These are phyloP conservation scores for Ceratobasidium sp. DNA, from an alignment of 1,284 basidiomycete species.

Conservation along the genomic window DNA sequence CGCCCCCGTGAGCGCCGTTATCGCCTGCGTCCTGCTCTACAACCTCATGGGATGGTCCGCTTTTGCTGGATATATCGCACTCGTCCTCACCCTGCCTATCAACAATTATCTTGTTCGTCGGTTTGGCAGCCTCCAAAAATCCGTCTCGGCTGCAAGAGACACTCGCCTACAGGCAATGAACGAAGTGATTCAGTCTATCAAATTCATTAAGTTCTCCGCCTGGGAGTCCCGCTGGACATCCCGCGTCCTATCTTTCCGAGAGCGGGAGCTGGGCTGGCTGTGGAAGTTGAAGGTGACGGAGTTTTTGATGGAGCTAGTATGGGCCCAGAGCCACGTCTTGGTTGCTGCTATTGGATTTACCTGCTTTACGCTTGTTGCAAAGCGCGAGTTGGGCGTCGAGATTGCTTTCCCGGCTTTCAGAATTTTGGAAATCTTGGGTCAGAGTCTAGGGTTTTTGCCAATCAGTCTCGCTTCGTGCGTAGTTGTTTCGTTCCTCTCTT, in stretches of 20 bases:
- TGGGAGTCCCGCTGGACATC: constrained; percentile 45
- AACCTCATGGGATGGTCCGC: constrained; percentile 46
- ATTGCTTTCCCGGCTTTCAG: constrained; percentile 46
- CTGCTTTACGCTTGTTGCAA: constrained; percentile 39
- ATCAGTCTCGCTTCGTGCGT: constrained; percentile 43
- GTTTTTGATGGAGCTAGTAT: constrained; percentile 31
- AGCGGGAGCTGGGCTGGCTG: constrained; percentile 35
- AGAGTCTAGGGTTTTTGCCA: constrained; percentile 44
- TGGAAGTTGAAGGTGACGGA: constrained; percentile 14
- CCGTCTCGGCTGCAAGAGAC: constrained; percentile 6
- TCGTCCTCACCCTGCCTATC: constrained; percentile 42
- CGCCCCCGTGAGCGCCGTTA: constrained; percentile 33
- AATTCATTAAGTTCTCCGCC: constrained; percentile 47
- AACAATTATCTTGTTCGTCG: constrained; percentile 58
- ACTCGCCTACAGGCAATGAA: constrained; percentile 44
- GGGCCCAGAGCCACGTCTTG: constrained; percentile 37
- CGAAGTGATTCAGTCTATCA: constrained; percentile 45
- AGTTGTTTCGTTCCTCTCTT: not conserved
- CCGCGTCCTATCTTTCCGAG: constrained; percentile 32
- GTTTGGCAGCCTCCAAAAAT: constrained; percentile 15
- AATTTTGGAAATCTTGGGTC: constrained; percentile 44
- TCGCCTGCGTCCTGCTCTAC: constrained; percentile 38
- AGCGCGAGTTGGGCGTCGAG: constrained; percentile 37
- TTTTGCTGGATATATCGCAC: constrained; percentile 42
- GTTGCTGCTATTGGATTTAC: constrained; percentile 43